A percentile compares a stretch with the other conserved stretches of the same genome.
Evolutionary conservation across 225 moss, liverwort and hornwort species (phyloP).

Genomic region (Marchantia polymorpha): DNA sequence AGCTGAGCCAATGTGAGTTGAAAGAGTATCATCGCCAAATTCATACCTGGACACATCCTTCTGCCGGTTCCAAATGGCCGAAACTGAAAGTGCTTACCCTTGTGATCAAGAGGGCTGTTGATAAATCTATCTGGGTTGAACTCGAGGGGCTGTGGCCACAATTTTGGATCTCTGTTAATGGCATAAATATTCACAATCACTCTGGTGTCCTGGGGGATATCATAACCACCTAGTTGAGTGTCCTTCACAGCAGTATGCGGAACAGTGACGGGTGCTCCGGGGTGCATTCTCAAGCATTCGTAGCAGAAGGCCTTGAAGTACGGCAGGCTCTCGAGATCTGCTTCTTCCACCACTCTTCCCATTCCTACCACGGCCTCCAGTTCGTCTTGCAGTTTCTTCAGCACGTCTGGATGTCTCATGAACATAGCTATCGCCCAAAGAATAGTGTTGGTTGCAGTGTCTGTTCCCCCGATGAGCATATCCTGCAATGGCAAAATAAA

Average conservation of each 20-base stretch:
- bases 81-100: neutral
- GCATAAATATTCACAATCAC: constrained; percentile 54
- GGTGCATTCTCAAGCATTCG: constrained; percentile 51
- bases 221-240: constrained; percentile 46
- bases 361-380: constrained; percentile 48
- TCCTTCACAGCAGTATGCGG: constrained; percentile 41
- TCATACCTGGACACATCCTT: neutral
- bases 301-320: constrained; percentile 48
- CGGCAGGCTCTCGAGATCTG: constrained; percentile 45
- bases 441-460: neutral
- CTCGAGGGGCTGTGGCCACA: constrained; percentile 44
- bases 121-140: constrained; percentile 50
- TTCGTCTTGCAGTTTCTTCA: constrained; percentile 30
- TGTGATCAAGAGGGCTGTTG: neutral
- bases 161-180: constrained; percentile 44
- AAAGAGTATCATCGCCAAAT: neutral
- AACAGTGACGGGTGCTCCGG: constrained; percentile 44
- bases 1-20: neutral
- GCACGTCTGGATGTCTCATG: constrained; percentile 2
- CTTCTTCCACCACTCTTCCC: constrained; percentile 45
- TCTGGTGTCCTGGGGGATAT: constrained; percentile 45
- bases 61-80: neutral
- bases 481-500: neutral
- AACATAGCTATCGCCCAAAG: constrained; percentile 11
- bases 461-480: neutral